These are phyloP conservation scores for Termitomyces sp. DNA, from an alignment of 1,284 basidiomycete species.

Conservation along the genomic window DNA sequence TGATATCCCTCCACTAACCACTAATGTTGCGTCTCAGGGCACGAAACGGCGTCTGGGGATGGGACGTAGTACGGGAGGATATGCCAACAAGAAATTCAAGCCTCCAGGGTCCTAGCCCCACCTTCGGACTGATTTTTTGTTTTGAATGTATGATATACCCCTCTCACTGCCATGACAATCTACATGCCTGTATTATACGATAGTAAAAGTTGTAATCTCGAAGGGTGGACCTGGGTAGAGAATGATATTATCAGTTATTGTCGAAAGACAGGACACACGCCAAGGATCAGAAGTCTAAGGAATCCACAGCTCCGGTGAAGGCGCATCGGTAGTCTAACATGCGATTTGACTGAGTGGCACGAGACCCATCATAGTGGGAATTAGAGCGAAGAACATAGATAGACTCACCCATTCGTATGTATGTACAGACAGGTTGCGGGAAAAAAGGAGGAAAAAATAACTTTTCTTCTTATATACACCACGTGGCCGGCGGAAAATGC, in stretches of 20 bases:
- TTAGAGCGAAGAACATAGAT: conserved; percentile 3
- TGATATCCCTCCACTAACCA: not conserved
- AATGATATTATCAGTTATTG: conserved; percentile 10
- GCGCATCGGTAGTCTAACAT: conserved; percentile 48
- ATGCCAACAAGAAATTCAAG: conserved; percentile 67
- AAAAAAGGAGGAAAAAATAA: not conserved
- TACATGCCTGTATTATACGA: conserved; percentile 1
- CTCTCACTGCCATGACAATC: not conserved
- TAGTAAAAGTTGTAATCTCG: not conserved
- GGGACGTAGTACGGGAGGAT: conserved; percentile 46
- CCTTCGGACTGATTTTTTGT: not conserved
- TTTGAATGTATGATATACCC: not conserved
- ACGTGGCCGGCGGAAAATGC: conserved; percentile 7
- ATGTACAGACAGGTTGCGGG: too few species aligned
- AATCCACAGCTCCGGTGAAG: conserved; percentile 36
- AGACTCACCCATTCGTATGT: too few species aligned
- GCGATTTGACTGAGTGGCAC: conserved; percentile 34
- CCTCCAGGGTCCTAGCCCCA: conserved; percentile 27
- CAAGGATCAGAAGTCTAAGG: conserved; percentile 33
- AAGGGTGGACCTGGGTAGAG: conserved; percentile 8
- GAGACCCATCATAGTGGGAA: conserved; percentile 33
- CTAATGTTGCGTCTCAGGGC: conserved; percentile 19
- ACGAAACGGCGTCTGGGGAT: conserved; percentile 56
- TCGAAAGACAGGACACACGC: conserved; percentile 2
- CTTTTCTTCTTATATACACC: not conserved